phyloP scores from a whole-genome alignment of 2,329 filamentous ascomycete species.

The Sporothrix variecibatus region DNA sequence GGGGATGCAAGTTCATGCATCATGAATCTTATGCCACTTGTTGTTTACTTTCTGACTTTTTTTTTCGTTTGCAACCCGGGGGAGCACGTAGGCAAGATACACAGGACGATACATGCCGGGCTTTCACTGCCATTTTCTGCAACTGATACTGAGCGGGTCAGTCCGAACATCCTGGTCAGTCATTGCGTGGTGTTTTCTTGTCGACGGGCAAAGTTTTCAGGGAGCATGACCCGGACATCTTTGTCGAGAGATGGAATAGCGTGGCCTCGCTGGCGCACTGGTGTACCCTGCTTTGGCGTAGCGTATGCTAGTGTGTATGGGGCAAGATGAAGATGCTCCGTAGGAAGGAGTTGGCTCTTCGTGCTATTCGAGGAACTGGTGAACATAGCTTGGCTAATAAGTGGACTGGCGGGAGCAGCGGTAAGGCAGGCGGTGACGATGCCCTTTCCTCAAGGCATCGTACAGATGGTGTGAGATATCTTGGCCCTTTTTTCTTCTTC shows the following conservation, averaged over 20 bases:
- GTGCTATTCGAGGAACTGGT: neutral
- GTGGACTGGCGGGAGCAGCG: constrained; percentile 23
- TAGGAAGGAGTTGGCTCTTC: neutral
- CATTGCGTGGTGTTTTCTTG: neutral
- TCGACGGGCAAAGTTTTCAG: neutral
- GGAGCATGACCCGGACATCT: constrained; percentile 6
- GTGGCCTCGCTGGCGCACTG: neutral
- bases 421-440: constrained; percentile 21
- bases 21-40: neutral
- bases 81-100: neutral
- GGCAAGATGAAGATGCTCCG: constrained; percentile 2
- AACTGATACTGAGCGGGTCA: neutral
- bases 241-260: neutral
- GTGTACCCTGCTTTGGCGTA: constrained; percentile 7
- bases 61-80: neutral
- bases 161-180: neutral
- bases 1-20: neutral
- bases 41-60: neutral
- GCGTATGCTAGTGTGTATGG: constrained; percentile 10
- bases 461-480: neutral
- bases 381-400: neutral
- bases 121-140: neutral
- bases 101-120: neutral
- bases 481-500: no score
- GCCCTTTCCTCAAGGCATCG: neutral